Percentiles rank a stretch among this genome's conserved stretches.
These are phyloP conservation scores for Wickerhamomyces tratensis DNA, from an alignment of 805 yeast species.

Conservation along the genomic window DNA sequence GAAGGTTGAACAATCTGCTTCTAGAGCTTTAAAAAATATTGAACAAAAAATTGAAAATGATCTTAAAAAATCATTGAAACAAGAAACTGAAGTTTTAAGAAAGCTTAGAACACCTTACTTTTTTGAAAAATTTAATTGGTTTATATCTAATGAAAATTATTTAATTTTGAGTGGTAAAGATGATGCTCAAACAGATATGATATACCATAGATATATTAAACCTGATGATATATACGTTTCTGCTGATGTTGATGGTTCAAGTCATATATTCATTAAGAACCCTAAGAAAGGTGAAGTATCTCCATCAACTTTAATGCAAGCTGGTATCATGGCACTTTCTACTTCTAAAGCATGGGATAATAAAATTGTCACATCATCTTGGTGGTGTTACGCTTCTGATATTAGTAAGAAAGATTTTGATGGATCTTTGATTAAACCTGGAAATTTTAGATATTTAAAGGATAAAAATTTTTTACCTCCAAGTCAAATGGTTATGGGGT, in stretches of 20 bases:
- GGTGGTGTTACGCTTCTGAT: slow-evolving; percentile 68
- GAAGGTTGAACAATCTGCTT: slow-evolving; percentile 71
- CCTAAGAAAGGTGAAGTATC: slow-evolving; percentile 70
- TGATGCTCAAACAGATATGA: slow-evolving; percentile 64
- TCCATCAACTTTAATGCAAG: slow-evolving; percentile 82
- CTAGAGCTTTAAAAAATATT: slow-evolving; percentile 73
- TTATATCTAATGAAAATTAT: slow-evolving; percentile 82
- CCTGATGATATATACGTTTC: slow-evolving; percentile 64
- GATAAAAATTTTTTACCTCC: slow-evolving; percentile 62
- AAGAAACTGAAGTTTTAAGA: slow-evolving; percentile 42
- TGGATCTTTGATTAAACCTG: slow-evolving; percentile 53
- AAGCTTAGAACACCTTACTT: slow-evolving; percentile 67
- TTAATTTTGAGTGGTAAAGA: slow-evolving; percentile 85
- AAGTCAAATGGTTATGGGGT: slow-evolving; percentile 82
- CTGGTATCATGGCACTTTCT: slow-evolving; percentile 77
- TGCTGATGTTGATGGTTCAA: slow-evolving; percentile 64
- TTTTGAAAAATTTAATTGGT: slow-evolving; percentile 96
- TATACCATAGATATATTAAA: slow-evolving; percentile 69
- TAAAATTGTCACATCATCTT: slow-evolving; percentile 72
- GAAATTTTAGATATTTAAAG: slow-evolving; percentile 43
- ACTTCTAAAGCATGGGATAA: slow-evolving; percentile 87
- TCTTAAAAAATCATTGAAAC: slow-evolving; percentile 50
- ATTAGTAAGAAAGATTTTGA: slow-evolving; percentile 61
- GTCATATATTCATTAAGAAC: slow-evolving; percentile 74
- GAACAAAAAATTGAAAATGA: slow-evolving; percentile 70